A percentile compares a stretch with the other conserved stretches of the same genome.
Evolutionary conservation across 352 stramenopile genomes (phyloP).

Genomic region (Blastocystis sp.): DNA sequence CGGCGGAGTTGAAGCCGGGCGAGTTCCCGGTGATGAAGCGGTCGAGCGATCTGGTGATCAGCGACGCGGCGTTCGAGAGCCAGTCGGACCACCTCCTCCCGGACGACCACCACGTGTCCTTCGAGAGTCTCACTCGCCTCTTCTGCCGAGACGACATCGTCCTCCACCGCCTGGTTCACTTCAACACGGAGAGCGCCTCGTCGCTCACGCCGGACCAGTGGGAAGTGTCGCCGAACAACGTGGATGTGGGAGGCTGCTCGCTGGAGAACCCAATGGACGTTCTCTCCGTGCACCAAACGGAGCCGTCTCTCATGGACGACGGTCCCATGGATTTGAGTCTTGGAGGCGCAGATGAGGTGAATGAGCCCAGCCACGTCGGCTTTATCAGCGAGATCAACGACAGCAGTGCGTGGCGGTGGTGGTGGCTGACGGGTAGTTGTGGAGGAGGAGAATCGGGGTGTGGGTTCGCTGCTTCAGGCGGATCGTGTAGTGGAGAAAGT

Average conservation of each 20-base stretch:
- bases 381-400: conserved; percentile 53
- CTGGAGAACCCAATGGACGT: conserved; percentile 49
- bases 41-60: not conserved
- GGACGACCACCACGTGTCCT: conserved; percentile 24
- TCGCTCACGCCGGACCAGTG: not conserved
- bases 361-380: not conserved
- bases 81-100: not conserved
- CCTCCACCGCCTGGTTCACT: conserved; percentile 13
- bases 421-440: not conserved
- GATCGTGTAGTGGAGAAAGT: conserved; percentile 8
- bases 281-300: not conserved
- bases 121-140: not conserved
- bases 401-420: not conserved
- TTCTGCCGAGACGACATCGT: not conserved
- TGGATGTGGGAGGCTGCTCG: conserved; percentile 22
- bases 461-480: not conserved
- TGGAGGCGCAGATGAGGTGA: not conserved
- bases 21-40: conserved; percentile 8
- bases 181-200: not conserved
- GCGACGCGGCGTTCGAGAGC: not conserved
- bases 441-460: not conserved
- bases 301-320: not conserved
- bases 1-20: not conserved
- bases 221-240: conserved; percentile 29
- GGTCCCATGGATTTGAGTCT: conserved; percentile 11